Base-by-base conservation (phyloP, 306 rosid genomes). In the Vigna radiata region DNA sequence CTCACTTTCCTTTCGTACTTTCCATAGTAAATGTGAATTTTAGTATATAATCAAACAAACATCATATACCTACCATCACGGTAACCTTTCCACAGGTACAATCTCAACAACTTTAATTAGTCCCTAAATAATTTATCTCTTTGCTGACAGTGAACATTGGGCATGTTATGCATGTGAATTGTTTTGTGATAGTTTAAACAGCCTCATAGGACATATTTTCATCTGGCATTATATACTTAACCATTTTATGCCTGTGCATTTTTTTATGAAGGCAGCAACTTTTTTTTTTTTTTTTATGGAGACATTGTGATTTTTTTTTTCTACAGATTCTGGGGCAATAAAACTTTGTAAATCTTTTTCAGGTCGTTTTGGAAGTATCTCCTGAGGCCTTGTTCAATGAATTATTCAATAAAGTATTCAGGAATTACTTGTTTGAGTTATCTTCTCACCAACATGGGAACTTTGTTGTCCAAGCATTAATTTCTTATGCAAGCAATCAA, bases 281-380 rank as follows among this genome's bases (percentile, higher is more conserved):
- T 29, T 29, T 29, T 29, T 29, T 25, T 25, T 25, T 21, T 21
- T 21, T 1, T 21, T 36, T 36, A 36, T 36, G 41, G 41, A 36
- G 41, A 36, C 41, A 36, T 36, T 36, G 18, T 72, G 49, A 70
- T 29, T 33, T 13, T 72, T 41, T 25, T 75, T 75, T 77, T 36
- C 56, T 56, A 16, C 18, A 48, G 79, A 63, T 70, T 44, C 71
- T 31, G 75, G 39, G 44, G 58, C 62, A 49, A 72, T 39, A 13
- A 55, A 50, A 18, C 11, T 37, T 77, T 70, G 43, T 73, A 62
- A 68, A 49, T 70, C 62, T 43, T 81, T 81, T 88, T 85, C 87
- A 94, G 98, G 97, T 90, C 69, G 81, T 92, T 84, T 89, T 95
- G 92, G 99, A 89, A 89, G 97, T 90, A 69, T 92, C 97, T 83